Evolutionary conservation across 2,329 filamentous ascomycete genomes (phyloP), one percentile per base, ranked within the genome.

Genomic region (Phoma herbarum): DNA sequence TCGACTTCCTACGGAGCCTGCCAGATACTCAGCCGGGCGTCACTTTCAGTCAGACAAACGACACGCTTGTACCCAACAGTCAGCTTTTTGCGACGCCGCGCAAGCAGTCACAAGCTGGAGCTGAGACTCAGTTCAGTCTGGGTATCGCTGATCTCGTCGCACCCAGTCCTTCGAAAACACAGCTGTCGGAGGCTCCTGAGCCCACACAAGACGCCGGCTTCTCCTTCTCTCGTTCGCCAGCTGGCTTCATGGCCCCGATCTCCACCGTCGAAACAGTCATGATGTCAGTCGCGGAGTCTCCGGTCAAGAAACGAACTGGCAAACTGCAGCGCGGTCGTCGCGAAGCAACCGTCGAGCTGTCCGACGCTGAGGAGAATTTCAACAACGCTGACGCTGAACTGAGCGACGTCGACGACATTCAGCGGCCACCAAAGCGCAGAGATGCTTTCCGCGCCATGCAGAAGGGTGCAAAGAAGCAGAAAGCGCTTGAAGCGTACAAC

Each of bases 161-260:
- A 39, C 66, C 67, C 16, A 73, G 72, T 4, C 71, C 70, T 31
- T 75, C 75, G 2, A 77, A 79, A 46, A 90, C 89, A 0, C 89
- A 93, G 67, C 76, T 84, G 20, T 91, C 90, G 0, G 87, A 91
- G 28, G 81, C 89, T 48, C 83, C 91, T 5, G 90, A 93, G 57
- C 87, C 88, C 0, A 95, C 92, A 1, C 93, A 97, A 73, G 93
- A 97, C 73, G 84, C 80, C 18, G 93, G 92, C 0, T 91, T 95
- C 65, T 85, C 88, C 39, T 81, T 88, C 55, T 89, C 88, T 49
- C 74, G 73, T 56, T 90, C 91, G 1, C 91, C 92, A 42, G 83
- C 92, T 47, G 88, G 86, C 84, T 57, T 74, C 70, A 88, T 51
- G 84, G 87, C 28, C 79, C 85, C 90, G 2, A 77, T 81, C 14